Conservation (phyloP, 1,139 yeast species). For the Tardiomyces blankii region DNA sequence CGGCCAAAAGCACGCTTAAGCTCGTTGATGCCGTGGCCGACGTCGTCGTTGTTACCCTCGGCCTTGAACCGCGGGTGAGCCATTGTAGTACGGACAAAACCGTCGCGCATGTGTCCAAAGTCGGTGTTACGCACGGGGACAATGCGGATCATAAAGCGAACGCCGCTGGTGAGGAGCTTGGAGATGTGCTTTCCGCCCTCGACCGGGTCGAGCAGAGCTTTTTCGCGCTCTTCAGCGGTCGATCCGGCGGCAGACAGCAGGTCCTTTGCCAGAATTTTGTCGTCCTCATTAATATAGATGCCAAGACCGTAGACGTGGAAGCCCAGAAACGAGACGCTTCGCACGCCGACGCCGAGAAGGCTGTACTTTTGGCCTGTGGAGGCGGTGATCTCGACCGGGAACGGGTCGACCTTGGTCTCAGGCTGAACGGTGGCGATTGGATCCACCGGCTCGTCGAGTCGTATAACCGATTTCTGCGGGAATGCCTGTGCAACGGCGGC, state of each 20-base stretch:
- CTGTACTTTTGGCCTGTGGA: constrained; percentile 16
- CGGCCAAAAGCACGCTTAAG: constrained; percentile 28
- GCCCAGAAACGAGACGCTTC: constrained; percentile 72
- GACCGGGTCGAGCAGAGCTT: constrained; percentile 47
- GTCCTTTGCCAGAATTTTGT: constrained; percentile 35
- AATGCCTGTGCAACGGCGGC: background rate
- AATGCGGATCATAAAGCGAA: constrained; percentile 59
- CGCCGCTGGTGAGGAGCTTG: constrained; percentile 46
- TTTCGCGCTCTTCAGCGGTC: constrained; percentile 35
- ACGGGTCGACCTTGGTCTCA: background rate
- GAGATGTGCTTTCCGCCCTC: constrained; percentile 45
- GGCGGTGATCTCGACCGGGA: background rate
- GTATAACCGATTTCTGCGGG: background rate
- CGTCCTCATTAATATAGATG: constrained; percentile 56
- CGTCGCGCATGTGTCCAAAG: constrained; percentile 79
- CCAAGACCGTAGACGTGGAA: constrained; percentile 86
- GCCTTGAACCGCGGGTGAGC: constrained; percentile 37
- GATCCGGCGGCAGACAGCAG: constrained; percentile 19
- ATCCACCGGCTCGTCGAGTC: background rate
- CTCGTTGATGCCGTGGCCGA: constrained; percentile 26
- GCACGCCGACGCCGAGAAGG: constrained; percentile 66
- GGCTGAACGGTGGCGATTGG: background rate
- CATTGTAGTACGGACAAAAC: constrained; percentile 66
- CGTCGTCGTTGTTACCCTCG: constrained; percentile 14
- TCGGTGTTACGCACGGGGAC: constrained; percentile 87